Base-by-base conservation (phyloP, 441 rosid genomes). In the Rhodomyrtus psidioides region DNA sequence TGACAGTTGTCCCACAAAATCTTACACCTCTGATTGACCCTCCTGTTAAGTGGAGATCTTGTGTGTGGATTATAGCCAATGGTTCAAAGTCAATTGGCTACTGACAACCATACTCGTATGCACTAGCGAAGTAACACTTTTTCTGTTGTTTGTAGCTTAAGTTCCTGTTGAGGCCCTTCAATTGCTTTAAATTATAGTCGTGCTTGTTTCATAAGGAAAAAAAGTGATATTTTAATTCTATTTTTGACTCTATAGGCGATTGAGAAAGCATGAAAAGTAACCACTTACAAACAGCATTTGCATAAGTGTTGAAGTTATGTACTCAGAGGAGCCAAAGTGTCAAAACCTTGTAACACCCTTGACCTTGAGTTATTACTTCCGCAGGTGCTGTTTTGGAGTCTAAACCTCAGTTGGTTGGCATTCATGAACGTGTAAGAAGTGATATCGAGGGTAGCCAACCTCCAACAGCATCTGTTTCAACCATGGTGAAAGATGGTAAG, bases 391-490 rank as follows among this genome's bases (percentile, higher is more conserved):
- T 96, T 27, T 83, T 96, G 89, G 96, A 96, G 90, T 93, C 95
- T 55, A 95, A 96, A 88, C 91, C 99, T 89, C 96, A 95, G 84
- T 92, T 95, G 30, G 95, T 96, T 83, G 98, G 95, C 49, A 92
- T 96, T 87, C 97, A 93, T 79, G 99, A 96, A 87, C 93, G 98
- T 87, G 99, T 96, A 65, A 93, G 97, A 87, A 95, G 96, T 88
- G 97, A 96, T 90, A 88, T 95, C 2, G 95, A 90, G 89, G 94
- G 92, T 79, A 91, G 88, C 83, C 94, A 94, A 82, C 91, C 94
- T 85, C 83, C 91, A 70, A 51, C 76, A 56, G 16, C 90, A 83
- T 88, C 91, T 83, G 92, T 74, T 81, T 83, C 89, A 24, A 90
- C 82, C 86, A 85, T 87, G 7, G 82, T 87, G 53, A 88, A 91